Conservation (phyloP, 371 early-diverging fungal species). For the Mortierella polycephala region DNA sequence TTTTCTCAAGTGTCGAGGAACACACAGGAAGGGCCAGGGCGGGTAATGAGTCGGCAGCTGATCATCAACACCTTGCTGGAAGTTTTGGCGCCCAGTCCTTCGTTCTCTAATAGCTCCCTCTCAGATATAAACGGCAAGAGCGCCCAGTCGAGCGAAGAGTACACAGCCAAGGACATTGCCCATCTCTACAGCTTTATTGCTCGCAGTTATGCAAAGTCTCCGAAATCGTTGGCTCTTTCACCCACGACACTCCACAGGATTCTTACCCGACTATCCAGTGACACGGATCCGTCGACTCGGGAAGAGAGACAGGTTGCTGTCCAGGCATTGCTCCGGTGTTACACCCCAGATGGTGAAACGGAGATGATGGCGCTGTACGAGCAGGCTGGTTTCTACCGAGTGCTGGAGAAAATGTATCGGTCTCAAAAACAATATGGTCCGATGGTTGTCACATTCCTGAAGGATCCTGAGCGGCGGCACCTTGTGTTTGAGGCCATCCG, state of each 20-base stretch:
- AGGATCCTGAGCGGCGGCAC: constrained; percentile 67
- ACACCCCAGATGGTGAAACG: constrained; percentile 68
- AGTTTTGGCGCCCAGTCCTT: constrained; percentile 59
- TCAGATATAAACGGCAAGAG: constrained; percentile 13
- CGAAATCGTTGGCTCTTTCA: constrained; percentile 69
- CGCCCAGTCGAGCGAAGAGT: constrained; percentile 19
- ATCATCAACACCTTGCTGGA: constrained; percentile 78
- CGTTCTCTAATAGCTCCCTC: constrained; percentile 22
- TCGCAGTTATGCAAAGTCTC: constrained; percentile 71
- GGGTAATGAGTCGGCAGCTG: constrained; percentile 77
- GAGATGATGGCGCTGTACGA: constrained; percentile 69
- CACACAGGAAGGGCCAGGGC: constrained; percentile 69
- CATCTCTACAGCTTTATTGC: constrained; percentile 78
- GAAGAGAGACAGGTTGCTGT: constrained; percentile 78
- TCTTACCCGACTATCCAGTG: constrained; percentile 66
- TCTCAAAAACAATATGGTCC: constrained; percentile 72
- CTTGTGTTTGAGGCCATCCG: constrained; percentile 71
- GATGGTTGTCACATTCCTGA: constrained; percentile 73
- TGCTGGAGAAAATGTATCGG: constrained; percentile 74
- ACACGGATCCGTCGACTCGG: constrained; percentile 61
- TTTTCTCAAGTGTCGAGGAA: constrained; percentile 54
- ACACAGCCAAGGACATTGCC: constrained; percentile 58
- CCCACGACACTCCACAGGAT: constrained; percentile 69
- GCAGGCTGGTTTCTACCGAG: constrained; percentile 77
- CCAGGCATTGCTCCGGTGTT: constrained; percentile 70